These are phyloP conservation scores for Fusarium sp. DNA, from an alignment of 2,329 filamentous ascomycete species.

Conservation along the genomic window DNA sequence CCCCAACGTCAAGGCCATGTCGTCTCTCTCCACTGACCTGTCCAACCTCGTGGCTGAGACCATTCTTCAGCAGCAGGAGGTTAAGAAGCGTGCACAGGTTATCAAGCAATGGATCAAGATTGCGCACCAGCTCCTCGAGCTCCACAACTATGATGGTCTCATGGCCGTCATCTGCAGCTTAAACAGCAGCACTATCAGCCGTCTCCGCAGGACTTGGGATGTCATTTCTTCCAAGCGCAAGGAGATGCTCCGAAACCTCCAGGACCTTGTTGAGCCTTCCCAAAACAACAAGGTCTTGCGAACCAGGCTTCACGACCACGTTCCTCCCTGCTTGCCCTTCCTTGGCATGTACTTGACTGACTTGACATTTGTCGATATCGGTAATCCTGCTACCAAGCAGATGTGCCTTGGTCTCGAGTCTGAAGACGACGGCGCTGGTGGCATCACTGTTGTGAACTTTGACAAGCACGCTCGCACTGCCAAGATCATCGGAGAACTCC, in stretches of 20 bases:
- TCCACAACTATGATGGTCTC: constrained; percentile 94
- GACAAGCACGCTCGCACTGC: constrained; percentile 96
- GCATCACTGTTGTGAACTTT: constrained; percentile 90
- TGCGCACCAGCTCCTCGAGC: constrained; percentile 82
- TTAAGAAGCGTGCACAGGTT: constrained; percentile 86
- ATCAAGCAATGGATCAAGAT: constrained; percentile 99
- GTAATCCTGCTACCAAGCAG: constrained; percentile 86
- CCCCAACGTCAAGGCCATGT: constrained; percentile 93
- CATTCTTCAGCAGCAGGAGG: constrained; percentile 86
- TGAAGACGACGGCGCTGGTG: constrained; percentile 69
- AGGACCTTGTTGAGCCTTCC: constrained; percentile 85
- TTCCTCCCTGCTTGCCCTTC: constrained; percentile 93
- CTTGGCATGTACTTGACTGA: constrained; percentile 97
- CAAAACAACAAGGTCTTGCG: constrained; percentile 92
- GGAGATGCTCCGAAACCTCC: constrained; percentile 78
- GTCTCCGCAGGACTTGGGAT: constrained; percentile 93
- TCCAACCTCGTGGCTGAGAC: constrained; percentile 93
- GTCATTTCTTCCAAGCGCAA: constrained; percentile 84
- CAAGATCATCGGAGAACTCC: constrained; percentile 93
- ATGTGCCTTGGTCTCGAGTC: constrained; percentile 61
- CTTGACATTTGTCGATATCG: constrained; percentile 93
- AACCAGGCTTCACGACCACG: constrained; percentile 81
- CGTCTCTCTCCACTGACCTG: constrained; percentile 87
- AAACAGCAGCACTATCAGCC: constrained; percentile 89
- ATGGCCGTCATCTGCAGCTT: constrained; percentile 97